Percentiles rank a stretch among this genome's conserved stretches.
Conservation (phyloP, 257 asterid species). For the Thymus mandschuricus region DNA sequence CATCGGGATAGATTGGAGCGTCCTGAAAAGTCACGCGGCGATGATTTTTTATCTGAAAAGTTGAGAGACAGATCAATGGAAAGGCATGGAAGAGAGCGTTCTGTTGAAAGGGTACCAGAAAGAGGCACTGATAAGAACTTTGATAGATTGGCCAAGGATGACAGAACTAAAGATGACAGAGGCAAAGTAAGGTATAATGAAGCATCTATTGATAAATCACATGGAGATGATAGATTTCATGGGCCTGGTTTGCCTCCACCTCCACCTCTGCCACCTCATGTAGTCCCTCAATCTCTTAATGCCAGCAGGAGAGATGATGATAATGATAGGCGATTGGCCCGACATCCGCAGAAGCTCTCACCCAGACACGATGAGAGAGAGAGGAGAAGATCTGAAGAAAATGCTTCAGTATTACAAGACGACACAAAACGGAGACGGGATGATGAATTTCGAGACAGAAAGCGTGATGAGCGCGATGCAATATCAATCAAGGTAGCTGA, state of each 20-base stretch:
- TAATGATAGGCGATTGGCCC: slow-evolving; percentile 79
- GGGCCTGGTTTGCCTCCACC: slow-evolving; percentile 95
- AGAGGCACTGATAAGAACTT: slow-evolving; percentile 75
- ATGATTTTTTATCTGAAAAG: slow-evolving; percentile 72
- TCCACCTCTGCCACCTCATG: slow-evolving; percentile 93
- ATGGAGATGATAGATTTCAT: slow-evolving; percentile 73
- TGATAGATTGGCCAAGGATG: slow-evolving; percentile 81
- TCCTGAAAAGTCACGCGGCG: slow-evolving; percentile 77
- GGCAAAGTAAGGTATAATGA: slow-evolving; percentile 68
- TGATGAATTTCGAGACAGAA: slow-evolving; percentile 88
- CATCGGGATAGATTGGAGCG: slow-evolving; percentile 77
- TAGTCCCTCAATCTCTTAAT: slow-evolving; percentile 80
- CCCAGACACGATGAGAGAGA: slow-evolving; percentile 97
- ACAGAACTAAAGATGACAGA: slow-evolving; percentile 79
- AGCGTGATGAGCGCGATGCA: slow-evolving; percentile 88
- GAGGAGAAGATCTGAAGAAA: slow-evolving; percentile 90
- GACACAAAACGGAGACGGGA: slow-evolving; percentile 92
- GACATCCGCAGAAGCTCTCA: slow-evolving; percentile 86
- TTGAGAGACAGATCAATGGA: slow-evolving; percentile 85
- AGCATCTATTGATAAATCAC: slow-evolving; percentile 63
- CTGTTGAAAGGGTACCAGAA: slow-evolving; percentile 82
- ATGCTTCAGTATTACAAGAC: slow-evolving; percentile 64
- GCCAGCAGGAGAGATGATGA: slow-evolving; percentile 87
- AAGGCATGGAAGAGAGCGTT: slow-evolving; percentile 87
- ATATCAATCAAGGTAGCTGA: slow-evolving; percentile 63